Base-by-base conservation (phyloP, 495 filamentous ascomycete genomes). In the Acidiella bohemica region DNA sequence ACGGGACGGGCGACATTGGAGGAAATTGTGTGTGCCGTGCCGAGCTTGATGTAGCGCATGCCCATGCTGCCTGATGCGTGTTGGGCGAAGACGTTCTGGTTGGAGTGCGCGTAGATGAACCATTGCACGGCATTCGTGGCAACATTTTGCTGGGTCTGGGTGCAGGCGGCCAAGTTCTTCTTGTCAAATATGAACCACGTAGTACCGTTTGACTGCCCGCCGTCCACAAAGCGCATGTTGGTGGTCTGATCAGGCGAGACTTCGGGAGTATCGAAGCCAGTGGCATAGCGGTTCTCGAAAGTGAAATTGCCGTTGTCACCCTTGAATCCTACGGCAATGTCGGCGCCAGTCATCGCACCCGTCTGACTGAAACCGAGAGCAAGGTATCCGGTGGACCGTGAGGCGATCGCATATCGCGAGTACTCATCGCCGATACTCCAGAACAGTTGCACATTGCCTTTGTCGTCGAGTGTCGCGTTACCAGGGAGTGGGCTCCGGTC, bases 341-440 rank as follows among this genome's bases (percentile, higher is more conserved):
- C 39, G 39, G 18, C 39, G 14, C 39, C 39, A 33, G 39, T 41
- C 39, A 41, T 41, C 26, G 39, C 39, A 32, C 39, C 39, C 5
- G 39, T 41, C 23, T 41, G 13, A 19, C 39, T 41, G 39, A 41
- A 41, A 33, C 39, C 39, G 13, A 41, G 39, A 16, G 39, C 39
- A 8, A 41, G 39, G 18, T 41, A 41, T 14, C 39, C 39, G 21
- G 26, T 33, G 9, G 39, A 41, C 24, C 28, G 39, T 32, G 39
- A 41, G 19, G 39, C 39, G 18, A 26, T 26, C 26, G 26, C 39
- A 19, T 19, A 41, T 19, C 26, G 32, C 26, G 39, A 41, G 22
- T 41, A 32, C n/a, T 41, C 23, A 14, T 41, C 39, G 11, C 39
- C 39, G 18, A 25, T 32, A 17, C 22, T 41, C 39, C 39, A 41